Conservation (phyloP, 2,329 filamentous ascomycete genomes). For the Aspergillus oerlinghausenensis region DNA sequence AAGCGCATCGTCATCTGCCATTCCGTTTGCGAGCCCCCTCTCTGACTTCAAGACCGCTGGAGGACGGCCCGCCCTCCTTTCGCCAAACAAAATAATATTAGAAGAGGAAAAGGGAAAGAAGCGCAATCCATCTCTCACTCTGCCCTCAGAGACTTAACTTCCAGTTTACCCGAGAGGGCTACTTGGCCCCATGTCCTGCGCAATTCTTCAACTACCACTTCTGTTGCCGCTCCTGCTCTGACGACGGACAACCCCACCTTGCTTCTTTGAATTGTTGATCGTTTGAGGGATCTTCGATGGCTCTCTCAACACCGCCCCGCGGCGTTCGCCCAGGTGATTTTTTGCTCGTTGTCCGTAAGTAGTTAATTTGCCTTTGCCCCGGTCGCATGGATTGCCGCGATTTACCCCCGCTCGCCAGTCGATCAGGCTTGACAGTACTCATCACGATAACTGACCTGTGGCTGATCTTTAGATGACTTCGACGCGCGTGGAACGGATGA, state of each 20-base stretch:
- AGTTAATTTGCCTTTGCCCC: conserved; percentile 6
- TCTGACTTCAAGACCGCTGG: neutral
- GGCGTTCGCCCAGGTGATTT: conserved; percentile 39
- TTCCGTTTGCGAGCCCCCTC: neutral
- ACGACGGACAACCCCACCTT: neutral
- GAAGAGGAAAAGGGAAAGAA: neutral
- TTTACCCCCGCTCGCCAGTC: conserved; percentile 1
- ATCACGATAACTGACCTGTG: conserved; percentile 12
- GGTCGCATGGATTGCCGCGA: neutral
- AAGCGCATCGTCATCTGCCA: neutral
- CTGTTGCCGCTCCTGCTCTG: conserved; percentile 6
- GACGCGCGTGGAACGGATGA: conserved; percentile 87
- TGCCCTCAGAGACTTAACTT: neutral
- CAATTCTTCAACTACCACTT: conserved; percentile 15
- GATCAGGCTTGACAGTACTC: conserved; percentile 13
- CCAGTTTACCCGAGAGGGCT: conserved; percentile 18
- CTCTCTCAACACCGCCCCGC: conserved; percentile 30
- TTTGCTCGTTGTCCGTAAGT: conserved; percentile 45
- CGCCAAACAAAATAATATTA: neutral
- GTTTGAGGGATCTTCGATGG: conserved; percentile 24
- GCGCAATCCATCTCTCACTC: no score
- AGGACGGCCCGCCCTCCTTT: neutral
- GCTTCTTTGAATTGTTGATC: conserved; percentile 1
- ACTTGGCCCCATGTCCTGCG: conserved; percentile 28
- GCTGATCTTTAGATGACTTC: conserved; percentile 72